These are phyloP conservation scores for Colletotrichum chlorophyti DNA, from an alignment of 2,329 filamentous ascomycete genomes.

Conservation along the genomic window DNA sequence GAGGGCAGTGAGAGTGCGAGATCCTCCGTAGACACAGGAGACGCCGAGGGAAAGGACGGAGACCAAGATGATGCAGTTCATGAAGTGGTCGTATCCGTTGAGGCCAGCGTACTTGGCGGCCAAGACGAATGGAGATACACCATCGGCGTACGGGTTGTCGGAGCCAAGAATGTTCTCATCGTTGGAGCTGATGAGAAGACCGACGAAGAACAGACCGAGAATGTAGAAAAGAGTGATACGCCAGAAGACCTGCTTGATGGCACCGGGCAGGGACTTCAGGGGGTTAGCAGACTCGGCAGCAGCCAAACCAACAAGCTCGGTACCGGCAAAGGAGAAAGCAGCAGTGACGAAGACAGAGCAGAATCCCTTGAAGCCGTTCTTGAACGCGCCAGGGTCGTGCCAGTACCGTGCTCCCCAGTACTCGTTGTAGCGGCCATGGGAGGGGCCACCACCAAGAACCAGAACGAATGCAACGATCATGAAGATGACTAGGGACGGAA, in stretches of 20 bases:
- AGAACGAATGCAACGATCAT: slow-evolving; percentile 68
- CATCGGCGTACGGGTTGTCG: slow-evolving; percentile 18
- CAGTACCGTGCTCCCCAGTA: slow-evolving; percentile 59
- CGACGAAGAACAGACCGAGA: slow-evolving; percentile 58
- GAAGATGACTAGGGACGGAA: slow-evolving; percentile 53
- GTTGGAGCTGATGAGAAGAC: slow-evolving; percentile 54
- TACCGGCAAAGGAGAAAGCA: slow-evolving; percentile 76
- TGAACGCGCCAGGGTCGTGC: slow-evolving; percentile 63
- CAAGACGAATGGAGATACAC: slow-evolving; percentile 63
- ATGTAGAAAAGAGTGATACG: slow-evolving; percentile 64
- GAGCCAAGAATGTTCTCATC: slow-evolving; percentile 47
- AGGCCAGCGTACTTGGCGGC: slow-evolving; percentile 59
- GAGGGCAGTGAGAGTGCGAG: slow-evolving; percentile 64
- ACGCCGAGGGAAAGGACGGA: slow-evolving; percentile 66
- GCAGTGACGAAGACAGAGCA: slow-evolving; percentile 77
- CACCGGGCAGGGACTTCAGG: slow-evolving; percentile 75
- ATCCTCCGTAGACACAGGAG: slow-evolving; percentile 65
- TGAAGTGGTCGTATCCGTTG: slow-evolving; percentile 58
- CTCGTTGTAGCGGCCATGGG: slow-evolving; percentile 47
- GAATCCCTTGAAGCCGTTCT: slow-evolving; percentile 77
- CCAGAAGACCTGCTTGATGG: slow-evolving; percentile 80
- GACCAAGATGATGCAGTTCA: slow-evolving; percentile 66
- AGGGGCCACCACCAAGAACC: slow-evolving; percentile 66
- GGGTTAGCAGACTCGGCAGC: slow-evolving; percentile 76
- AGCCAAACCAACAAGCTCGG: slow-evolving; percentile 77